Conservation (phyloP, 192 early-diverging fungal species). For the Podila epigama region DNA sequence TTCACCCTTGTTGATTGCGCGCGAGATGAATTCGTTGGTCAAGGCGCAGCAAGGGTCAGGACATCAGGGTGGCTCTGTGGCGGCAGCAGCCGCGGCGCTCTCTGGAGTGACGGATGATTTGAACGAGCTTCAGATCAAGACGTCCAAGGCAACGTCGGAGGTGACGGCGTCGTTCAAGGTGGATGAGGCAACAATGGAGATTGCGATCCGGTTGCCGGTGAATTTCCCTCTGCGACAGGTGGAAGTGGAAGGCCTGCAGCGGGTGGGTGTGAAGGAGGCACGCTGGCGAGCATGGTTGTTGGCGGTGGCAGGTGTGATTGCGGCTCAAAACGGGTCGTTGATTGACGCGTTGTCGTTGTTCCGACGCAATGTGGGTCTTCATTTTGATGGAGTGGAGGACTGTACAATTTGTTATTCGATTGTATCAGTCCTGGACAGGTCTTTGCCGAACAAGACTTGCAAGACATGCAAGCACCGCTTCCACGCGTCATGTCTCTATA, state of each 20-base stretch:
- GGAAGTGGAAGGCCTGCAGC: slow-evolving; percentile 67
- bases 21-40: slow-evolving; percentile 65
- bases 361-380: slow-evolving; percentile 85
- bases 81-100: slow-evolving; percentile 29
- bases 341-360: slow-evolving; percentile 82
- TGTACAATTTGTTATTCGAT: slow-evolving; percentile 98
- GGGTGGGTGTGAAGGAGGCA: slow-evolving; percentile 74
- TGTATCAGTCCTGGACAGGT: slow-evolving; percentile 86
- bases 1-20: slow-evolving; percentile 64
- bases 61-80: slow-evolving; percentile 59
- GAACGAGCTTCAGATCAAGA: slow-evolving; percentile 66
- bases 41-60: slow-evolving; percentile 29
- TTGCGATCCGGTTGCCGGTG: slow-evolving; percentile 71
- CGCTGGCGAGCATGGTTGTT: slow-evolving; percentile 59
- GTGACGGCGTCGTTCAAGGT: slow-evolving; percentile 74
- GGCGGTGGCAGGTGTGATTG: slow-evolving; percentile 62
- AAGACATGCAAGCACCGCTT: slow-evolving; percentile 94
- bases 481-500: slow-evolving; percentile 93
- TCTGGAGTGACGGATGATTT: slow-evolving; percentile 41
- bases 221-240: slow-evolving; percentile 78
- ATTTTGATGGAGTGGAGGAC: slow-evolving; percentile 97
- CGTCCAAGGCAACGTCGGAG: slow-evolving; percentile 69
- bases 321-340: slow-evolving; percentile 80
- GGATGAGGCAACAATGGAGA: slow-evolving; percentile 82
- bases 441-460: slow-evolving; percentile 90